Evolutionary conservation across 106 monocot species (phyloP).

Genomic region (Apostasia shenzhenica): DNA sequence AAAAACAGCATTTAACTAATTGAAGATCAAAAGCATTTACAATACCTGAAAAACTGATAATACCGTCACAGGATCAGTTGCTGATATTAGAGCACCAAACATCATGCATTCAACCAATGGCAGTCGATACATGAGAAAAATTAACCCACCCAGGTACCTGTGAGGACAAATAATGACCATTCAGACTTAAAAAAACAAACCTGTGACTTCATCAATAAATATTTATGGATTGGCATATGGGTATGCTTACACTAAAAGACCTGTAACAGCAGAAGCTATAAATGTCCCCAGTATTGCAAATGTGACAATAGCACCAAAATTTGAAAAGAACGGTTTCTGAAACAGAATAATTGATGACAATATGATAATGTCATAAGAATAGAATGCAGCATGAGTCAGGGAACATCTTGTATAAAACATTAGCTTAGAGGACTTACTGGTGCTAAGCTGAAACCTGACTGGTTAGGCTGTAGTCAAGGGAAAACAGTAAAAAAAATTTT

Average conservation of each 20-base stretch:
- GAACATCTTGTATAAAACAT: background rate
- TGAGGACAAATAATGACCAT: conserved; percentile 12
- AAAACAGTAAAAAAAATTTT: conserved; percentile 13
- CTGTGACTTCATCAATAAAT: background rate
- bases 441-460: conserved; percentile 99
- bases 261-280: conserved; percentile 85
- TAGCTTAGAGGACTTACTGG: conserved; percentile 58
- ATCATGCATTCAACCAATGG: conserved; percentile 94
- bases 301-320: conserved; percentile 94
- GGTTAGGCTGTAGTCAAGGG: conserved; percentile 69
- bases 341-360: conserved; percentile 4
- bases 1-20: background rate
- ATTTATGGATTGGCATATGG: background rate
- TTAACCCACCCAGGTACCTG: conserved; percentile 93
- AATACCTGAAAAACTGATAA: conserved; percentile 91
- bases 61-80: conserved; percentile 98
- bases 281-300: conserved; percentile 96
- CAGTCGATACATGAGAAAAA: conserved; percentile 83
- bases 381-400: background rate
- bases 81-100: conserved; percentile 99
- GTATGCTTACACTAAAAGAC: conserved; percentile 77
- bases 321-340: conserved; percentile 99
- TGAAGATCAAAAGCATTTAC: conserved; percentile 1
- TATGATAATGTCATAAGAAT: background rate
- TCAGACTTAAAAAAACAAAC: background rate